A percentile compares a stretch with the other conserved stretches of the same genome.
These are phyloP conservation scores for Xylariaceae sp. DNA, from an alignment of 2,329 filamentous ascomycete species.

Conservation along the genomic window DNA sequence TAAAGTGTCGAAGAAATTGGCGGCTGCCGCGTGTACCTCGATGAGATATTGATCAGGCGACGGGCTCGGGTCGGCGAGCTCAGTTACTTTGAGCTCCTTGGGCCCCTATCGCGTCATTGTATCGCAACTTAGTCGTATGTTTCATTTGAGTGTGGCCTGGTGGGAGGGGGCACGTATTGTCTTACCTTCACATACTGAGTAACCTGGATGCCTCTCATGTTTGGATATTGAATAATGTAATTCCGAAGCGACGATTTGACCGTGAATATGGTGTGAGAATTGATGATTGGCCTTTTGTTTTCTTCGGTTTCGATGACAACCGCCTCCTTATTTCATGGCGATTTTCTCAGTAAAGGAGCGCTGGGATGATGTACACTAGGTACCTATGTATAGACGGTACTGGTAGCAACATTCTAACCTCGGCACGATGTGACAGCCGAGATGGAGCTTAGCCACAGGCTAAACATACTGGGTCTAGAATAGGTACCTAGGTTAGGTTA, in stretches of 20 bases:
- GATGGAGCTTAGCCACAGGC: not conserved
- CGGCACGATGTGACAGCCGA: not conserved
- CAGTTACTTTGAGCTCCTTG: constrained; percentile 67
- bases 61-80: constrained; percentile 69
- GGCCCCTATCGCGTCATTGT: constrained; percentile 53
- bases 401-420: not conserved
- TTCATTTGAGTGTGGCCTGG: not conserved
- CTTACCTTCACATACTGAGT: constrained; percentile 67
- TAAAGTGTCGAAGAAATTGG: constrained; percentile 96
- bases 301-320: not conserved
- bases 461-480: no score
- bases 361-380: not conserved
- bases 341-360: not conserved
- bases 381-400: not conserved
- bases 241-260: not conserved
- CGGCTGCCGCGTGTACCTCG: constrained; percentile 76
- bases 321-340: not conserved
- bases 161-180: not conserved
- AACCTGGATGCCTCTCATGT: constrained; percentile 70
- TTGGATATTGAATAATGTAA: not conserved
- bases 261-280: not conserved
- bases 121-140: not conserved
- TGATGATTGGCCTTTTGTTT: not conserved
- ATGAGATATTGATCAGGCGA: constrained; percentile 74
- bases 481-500: no score